Conservation (phyloP, 2,329 filamentous ascomycete species). For the Neobulgaria alba region DNA sequence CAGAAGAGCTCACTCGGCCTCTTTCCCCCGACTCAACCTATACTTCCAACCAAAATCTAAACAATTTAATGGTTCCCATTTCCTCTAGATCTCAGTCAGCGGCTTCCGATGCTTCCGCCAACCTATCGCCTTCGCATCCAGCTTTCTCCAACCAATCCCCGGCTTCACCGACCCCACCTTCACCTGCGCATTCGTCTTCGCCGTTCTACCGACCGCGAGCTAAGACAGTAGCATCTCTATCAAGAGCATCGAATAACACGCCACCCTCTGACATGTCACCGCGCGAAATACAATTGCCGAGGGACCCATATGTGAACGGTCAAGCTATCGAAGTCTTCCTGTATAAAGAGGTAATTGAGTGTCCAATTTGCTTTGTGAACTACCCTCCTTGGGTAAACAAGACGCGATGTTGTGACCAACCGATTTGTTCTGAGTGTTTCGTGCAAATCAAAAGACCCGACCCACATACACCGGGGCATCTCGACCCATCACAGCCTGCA, state of each 20-base stretch:
- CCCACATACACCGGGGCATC: conserved; percentile 72
- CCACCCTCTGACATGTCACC: conserved; percentile 64
- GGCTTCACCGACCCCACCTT: conserved; percentile 36
- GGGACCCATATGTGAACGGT: conserved; percentile 87
- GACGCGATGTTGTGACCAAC: conserved; percentile 90
- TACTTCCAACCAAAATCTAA: conserved; percentile 51
- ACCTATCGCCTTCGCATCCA: conserved; percentile 49
- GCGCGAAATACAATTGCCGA: conserved; percentile 69
- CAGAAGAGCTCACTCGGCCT: conserved; percentile 49
- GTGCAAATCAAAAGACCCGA: conserved; percentile 96
- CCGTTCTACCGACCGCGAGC: conserved; percentile 67
- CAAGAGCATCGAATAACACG: conserved; percentile 61
- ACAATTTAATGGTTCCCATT: conserved; percentile 72
- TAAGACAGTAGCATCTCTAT: conserved; percentile 80
- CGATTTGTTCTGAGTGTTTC: conserved; percentile 97
- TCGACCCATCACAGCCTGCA: conserved; percentile 22
- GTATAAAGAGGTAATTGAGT: conserved; percentile 86
- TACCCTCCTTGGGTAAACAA: conserved; percentile 93
- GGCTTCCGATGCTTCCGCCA: conserved; percentile 62
- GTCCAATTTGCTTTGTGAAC: conserved; percentile 92
- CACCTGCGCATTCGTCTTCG: conserved; percentile 39
- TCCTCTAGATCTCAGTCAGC: conserved; percentile 67
- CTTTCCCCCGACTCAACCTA: conserved; percentile 38
- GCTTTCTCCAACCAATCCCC: conserved; percentile 50
- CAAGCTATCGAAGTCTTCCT: conserved; percentile 86